Evolutionary conservation across 306 rosid species (phyloP), one percentile per base, ranked within the genome.

Genomic region (Vigna reflexopilosa): DNA sequence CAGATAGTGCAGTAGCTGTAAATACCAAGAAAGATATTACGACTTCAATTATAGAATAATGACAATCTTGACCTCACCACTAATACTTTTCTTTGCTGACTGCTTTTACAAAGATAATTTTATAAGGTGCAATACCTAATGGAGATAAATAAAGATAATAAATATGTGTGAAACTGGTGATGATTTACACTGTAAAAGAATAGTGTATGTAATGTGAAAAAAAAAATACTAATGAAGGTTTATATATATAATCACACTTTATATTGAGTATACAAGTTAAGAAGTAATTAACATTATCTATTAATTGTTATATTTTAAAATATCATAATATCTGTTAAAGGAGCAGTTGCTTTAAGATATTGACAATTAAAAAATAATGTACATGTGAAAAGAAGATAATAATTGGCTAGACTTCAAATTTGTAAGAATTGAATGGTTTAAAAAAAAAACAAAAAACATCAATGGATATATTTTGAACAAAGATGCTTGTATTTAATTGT

Each of bases 1-100:
- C 66, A 45, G 32, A 75, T 30, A 75, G 17, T 48, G 52, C 56
- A 20, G 22, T 16, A 73, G 85, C 86, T 79, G 88, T 79, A 66
- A 72, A 47, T 77, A 58, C 81, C 75, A 26, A 55, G 75, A 64
- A 64, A 14, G 16, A 71, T 48, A 63, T 40, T 59, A 45, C 47
- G 19, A 75, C 63, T 62, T 52, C 1, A 59, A 62, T 38, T 72
- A 67, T 72, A 67, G 28, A 77, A 69, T 75, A 77, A 69, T 75
- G 36, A 76, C 79, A 2, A 70, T 47, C 40, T 84, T 76, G 34
- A 50, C 87, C 81, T 32, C 6, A 11, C 22, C 44, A 15, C 5
- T 24, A 11, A 52, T 70, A 34, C 13, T 34, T 52, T 54, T 34
- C 64, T 52, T 34, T 54, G 4, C 17, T 34, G 63, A 9, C 28